A percentile compares a stretch with the other conserved stretches of the same genome.
Evolutionary conservation across 495 filamentous ascomycete genomes (phyloP).

Genomic region (Penicillium egyptiacum): DNA sequence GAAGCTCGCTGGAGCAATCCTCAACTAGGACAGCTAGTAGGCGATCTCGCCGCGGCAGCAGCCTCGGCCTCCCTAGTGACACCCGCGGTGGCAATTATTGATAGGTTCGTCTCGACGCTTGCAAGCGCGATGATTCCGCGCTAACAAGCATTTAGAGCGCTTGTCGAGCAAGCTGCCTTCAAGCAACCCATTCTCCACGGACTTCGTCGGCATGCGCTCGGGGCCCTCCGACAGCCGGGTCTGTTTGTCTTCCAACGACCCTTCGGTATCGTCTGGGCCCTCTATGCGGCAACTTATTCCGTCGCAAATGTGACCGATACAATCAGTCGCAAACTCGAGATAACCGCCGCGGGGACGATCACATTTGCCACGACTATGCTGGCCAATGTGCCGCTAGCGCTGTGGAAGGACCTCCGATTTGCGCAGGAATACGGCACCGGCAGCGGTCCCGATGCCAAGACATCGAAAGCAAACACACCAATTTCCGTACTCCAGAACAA

Average conservation of each 20-base stretch:
- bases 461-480: neutral
- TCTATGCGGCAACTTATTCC: constrained; percentile 37
- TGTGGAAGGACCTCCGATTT: constrained; percentile 42
- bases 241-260: constrained; percentile 30
- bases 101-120: constrained; percentile 23
- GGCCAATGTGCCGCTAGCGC: constrained; percentile 37
- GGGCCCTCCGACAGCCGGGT: constrained; percentile 20
- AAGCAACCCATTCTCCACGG: constrained; percentile 28
- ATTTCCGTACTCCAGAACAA: constrained; percentile 11
- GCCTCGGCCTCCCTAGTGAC: constrained; percentile 34
- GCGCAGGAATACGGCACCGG: constrained; percentile 32
- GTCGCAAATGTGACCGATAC: constrained; percentile 39
- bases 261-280: constrained; percentile 30
- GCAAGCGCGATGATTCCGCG: neutral
- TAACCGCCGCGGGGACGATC: constrained; percentile 23
- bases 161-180: constrained; percentile 33
- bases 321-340: constrained; percentile 21
- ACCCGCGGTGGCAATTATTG: constrained; percentile 36
- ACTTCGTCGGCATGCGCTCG: constrained; percentile 27
- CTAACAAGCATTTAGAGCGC: constrained; percentile 22
- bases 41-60: constrained; percentile 32
- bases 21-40: constrained; percentile 19
- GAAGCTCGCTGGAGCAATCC: constrained; percentile 16
- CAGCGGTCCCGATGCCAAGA: constrained; percentile 8
- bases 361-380: constrained; percentile 29